A percentile compares a stretch with the other conserved stretches of the same genome.
These are phyloP conservation scores for Aphanocladium album DNA, from an alignment of 2,329 filamentous ascomycete species.

Conservation along the genomic window DNA sequence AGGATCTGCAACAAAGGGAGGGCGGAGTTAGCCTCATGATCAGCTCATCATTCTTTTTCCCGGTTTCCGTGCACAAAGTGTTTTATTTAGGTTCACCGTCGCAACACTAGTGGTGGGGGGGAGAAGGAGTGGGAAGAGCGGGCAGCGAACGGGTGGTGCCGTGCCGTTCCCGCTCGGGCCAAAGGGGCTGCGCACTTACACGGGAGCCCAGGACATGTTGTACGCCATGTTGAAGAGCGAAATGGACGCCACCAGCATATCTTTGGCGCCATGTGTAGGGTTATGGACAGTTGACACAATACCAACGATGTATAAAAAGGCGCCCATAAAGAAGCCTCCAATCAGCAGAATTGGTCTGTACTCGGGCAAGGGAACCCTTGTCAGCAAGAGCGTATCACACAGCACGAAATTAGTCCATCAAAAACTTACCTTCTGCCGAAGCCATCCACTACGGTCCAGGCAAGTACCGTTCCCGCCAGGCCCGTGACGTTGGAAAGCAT, in stretches of 20 bases:
- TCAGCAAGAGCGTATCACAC: background rate
- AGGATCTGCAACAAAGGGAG: conserved; percentile 16
- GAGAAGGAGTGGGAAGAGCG: background rate
- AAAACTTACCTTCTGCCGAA: conserved; percentile 17
- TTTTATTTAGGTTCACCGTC: background rate
- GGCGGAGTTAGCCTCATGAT: background rate
- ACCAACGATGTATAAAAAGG: conserved; percentile 22
- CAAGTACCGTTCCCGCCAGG: conserved; percentile 14
- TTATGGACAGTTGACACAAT: conserved; percentile 11
- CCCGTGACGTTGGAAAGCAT: conserved; percentile 16
- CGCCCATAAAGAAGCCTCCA: conserved; percentile 21
- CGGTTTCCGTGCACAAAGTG: background rate
- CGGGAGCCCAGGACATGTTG: conserved; percentile 23
- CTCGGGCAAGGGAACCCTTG: background rate
- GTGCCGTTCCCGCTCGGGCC: background rate
- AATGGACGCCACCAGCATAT: conserved; percentile 21
- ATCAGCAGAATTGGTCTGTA: conserved; percentile 19
- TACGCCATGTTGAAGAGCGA: conserved; percentile 21
- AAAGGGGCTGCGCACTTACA: conserved; percentile 17
- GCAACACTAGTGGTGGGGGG: background rate
- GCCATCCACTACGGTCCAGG: conserved; percentile 22
- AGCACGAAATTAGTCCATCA: background rate
- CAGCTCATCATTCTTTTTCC: background rate
- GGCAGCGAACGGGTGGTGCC: background rate
- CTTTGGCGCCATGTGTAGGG: background rate